phyloP scores from a whole-genome alignment of 129 eudicot genomes.

The Scalesia atractyloides region DNA sequence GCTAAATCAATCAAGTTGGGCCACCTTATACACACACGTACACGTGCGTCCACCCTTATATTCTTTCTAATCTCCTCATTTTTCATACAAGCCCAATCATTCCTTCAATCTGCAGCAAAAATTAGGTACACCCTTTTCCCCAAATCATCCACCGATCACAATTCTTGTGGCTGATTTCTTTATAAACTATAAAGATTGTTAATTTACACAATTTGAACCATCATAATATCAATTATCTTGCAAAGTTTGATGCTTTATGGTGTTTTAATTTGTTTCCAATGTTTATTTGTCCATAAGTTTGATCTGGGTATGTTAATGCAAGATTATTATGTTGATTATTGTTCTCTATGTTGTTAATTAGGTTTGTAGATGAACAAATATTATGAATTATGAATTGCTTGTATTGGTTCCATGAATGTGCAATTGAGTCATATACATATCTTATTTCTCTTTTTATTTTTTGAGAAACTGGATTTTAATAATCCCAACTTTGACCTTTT shows the following conservation, averaged over 20 bases:
- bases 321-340: neutral
- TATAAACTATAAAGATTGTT: neutral
- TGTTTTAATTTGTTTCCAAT: neutral
- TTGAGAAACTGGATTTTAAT: too few species aligned
- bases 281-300: neutral
- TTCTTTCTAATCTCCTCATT: conserved; percentile 8
- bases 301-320: neutral
- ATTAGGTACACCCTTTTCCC: conserved; percentile 14
- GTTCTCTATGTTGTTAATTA: neutral
- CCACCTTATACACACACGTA: neutral
- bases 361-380: neutral
- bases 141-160: neutral
- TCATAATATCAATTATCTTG: neutral
- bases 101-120: neutral
- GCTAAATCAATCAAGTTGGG: neutral
- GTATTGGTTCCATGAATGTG: neutral
- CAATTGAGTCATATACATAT: neutral
- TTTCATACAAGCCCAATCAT: neutral
- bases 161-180: neutral
- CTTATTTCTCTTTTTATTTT: too few species aligned
- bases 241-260: neutral
- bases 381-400: neutral
- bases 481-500: too few species aligned
- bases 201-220: neutral
- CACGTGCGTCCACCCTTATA: neutral